These are phyloP conservation scores for Salix arbutifolia DNA, from an alignment of 345 rosid species.

Conservation along the genomic window DNA sequence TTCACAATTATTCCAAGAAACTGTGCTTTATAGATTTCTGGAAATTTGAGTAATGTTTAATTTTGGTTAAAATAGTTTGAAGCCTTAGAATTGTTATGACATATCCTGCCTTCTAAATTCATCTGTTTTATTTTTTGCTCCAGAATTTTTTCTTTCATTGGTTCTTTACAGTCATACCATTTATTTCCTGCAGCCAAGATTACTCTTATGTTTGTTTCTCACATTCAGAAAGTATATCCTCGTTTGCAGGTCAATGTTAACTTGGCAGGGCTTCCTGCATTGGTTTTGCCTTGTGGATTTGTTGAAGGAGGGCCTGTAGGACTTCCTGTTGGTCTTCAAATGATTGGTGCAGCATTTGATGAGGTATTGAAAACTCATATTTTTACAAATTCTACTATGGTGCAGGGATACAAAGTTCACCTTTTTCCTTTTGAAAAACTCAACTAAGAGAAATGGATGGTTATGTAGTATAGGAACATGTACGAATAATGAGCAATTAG, in stretches of 20 bases:
- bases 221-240: slow-evolving; percentile 14
- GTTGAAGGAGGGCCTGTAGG: slow-evolving; percentile 65
- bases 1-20: too few species aligned
- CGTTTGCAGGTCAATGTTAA: slow-evolving; percentile 79
- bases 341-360: slow-evolving; percentile 84
- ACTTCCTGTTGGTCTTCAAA: slow-evolving; percentile 93
- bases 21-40: too few species aligned
- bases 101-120: too few species aligned
- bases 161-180: neutral
- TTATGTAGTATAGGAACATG: neutral
- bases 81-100: too few species aligned
- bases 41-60: too few species aligned
- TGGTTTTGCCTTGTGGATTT: slow-evolving; percentile 89
- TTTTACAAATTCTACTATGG: neutral
- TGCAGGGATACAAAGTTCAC: neutral
- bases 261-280: slow-evolving; percentile 83
- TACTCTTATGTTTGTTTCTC: neutral
- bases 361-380: slow-evolving; percentile 45
- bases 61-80: too few species aligned
- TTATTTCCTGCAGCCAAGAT: neutral
- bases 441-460: neutral
- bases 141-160: neutral
- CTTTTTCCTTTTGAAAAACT: neutral
- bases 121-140: neutral
- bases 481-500: too few species aligned